These are phyloP conservation scores for Saccharomycopsis sp. DNA, from an alignment of 805 yeast species.

Conservation along the genomic window DNA sequence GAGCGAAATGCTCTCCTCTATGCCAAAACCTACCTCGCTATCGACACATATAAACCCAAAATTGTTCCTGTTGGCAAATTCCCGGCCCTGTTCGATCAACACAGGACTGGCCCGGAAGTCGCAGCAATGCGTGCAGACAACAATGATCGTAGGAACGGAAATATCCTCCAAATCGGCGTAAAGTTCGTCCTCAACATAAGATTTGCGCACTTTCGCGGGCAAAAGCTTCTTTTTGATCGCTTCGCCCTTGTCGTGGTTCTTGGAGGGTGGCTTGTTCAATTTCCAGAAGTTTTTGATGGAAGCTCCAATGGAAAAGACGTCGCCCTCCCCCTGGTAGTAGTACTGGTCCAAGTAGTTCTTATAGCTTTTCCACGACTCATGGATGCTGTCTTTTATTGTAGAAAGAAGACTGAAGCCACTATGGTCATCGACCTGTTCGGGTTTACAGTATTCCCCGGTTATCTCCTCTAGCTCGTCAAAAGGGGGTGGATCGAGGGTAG, in stretches of 20 bases:
- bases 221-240: conserved; percentile 21
- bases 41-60: conserved; percentile 63
- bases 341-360: conserved; percentile 13
- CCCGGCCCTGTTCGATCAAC: conserved; percentile 49
- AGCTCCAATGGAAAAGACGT: conserved; percentile 16
- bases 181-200: conserved; percentile 4
- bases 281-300: conserved; percentile 19
- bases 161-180: conserved; percentile 1
- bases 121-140: conserved; percentile 57
- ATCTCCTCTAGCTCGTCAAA: conserved; percentile 33
- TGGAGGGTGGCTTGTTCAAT: conserved; percentile 3
- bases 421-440: neutral
- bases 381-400: conserved; percentile 6
- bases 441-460: neutral
- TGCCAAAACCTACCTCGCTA: conserved; percentile 40
- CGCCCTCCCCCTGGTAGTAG: conserved; percentile 12
- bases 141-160: conserved; percentile 55
- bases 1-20: conserved; percentile 51
- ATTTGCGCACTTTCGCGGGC: neutral
- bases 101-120: conserved; percentile 55
- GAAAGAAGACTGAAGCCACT: conserved; percentile 10
- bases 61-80: conserved; percentile 54
- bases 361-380: conserved; percentile 19
- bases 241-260: conserved; percentile 32
- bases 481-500: conserved; percentile 53